Evolutionary conservation across 2,329 filamentous ascomycete species (phyloP).

Genomic region (Juglanconis juglandina): DNA sequence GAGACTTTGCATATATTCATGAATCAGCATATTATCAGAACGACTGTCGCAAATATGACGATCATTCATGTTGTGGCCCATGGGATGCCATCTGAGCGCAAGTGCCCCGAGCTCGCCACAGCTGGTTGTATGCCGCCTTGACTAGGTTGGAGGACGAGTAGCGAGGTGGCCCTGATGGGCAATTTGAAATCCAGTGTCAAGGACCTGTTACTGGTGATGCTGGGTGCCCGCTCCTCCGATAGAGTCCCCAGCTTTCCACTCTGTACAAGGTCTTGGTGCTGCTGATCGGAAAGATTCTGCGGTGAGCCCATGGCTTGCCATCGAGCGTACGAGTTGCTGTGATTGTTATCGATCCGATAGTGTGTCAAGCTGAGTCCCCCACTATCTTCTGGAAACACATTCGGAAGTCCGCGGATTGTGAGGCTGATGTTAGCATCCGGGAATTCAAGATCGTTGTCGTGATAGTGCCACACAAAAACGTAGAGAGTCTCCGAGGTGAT

Average conservation of each 20-base stretch:
- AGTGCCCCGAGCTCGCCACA: not conserved
- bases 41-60: no score
- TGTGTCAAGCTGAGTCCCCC: not conserved
- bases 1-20: no score
- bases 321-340: conserved; percentile 6
- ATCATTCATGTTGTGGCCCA: no score
- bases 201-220: not conserved
- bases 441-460: conserved; percentile 1
- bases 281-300: conserved; percentile 2
- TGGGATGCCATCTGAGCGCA: no score
- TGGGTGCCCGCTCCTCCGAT: not conserved
- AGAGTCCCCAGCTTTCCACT: not conserved
- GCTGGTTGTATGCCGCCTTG: not conserved
- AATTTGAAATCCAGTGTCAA: not conserved
- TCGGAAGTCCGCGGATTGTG: not conserved
- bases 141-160: not conserved
- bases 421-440: not conserved
- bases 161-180: conserved; percentile 5
- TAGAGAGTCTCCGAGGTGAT: not conserved
- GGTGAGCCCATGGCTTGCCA: conserved; percentile 10
- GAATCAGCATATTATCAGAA: no score
- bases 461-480: conserved; percentile 7
- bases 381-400: not conserved
- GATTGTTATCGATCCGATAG: conserved; percentile 4
- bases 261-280: not conserved